Evolutionary conservation across 805 yeast species (phyloP), one percentile per base, ranked within the genome.

Genomic region (Wickerhamomyces sydowiorum): DNA sequence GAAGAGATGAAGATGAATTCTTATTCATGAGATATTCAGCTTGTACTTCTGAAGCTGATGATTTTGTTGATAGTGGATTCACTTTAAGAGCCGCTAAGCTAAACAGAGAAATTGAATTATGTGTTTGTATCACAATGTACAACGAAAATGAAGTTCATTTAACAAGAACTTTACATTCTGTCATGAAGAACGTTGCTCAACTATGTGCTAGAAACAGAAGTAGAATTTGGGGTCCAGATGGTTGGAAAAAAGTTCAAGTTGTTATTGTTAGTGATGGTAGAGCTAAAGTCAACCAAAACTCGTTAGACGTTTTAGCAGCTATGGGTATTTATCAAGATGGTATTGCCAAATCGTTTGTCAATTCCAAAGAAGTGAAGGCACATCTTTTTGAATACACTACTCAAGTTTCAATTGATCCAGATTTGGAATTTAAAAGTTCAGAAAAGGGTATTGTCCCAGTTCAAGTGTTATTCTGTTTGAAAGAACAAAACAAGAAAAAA

Each of bases 321-420:
- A 80, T 95, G 66, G 99, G 99, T 53, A 86, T 93, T 37, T 93
- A 88, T 62, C 99, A 93, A 62, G 98, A 91, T 48, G 97, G 96
- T 38, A 87, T 93, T 63, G 96, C 99, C 38, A 85, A 95, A 60
- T 91, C 95, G 28, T 83, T 74, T 47, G 99, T 93, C 43, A 93
- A 93, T 62, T 86, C 87, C 54, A 85, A 87, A 56, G 85, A 83
- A 42, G 99, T 95, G 28, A 80, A 83, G 57, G 95, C 97, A 0
- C 99, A 93, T 66, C 66, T 93, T 43, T 93, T 91, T 60, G 99
- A 93, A 66, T 86, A 93, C 61, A 90, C 99, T 4, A 86, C 99
- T 0, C 99, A 95, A 60, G 83, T 93, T 7, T 86, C 97, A 2
- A 76, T 93, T 45, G 95, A 95, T 58, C 83, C 90, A 36, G 86